phyloP scores from a whole-genome alignment of 169 alveolate species.

The Plasmodium gaboni region DNA sequence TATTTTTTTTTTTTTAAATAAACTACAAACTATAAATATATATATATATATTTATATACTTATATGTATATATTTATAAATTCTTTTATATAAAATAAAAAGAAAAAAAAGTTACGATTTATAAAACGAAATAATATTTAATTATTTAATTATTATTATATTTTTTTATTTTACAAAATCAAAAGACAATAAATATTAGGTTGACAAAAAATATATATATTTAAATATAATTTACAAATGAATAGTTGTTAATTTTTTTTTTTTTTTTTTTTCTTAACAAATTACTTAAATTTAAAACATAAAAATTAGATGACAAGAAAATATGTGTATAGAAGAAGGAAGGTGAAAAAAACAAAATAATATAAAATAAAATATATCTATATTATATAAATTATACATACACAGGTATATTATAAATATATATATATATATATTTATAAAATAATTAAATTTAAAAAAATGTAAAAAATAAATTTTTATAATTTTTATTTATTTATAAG shows the following conservation, averaged over 20 bases:
- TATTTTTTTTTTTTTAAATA: no score
- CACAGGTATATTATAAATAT: no score
- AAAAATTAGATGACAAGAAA: slow-evolving; percentile 1
- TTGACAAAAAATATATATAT: neutral
- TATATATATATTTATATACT: slow-evolving; percentile 1
- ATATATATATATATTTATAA: no score
- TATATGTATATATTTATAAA: slow-evolving; percentile 16
- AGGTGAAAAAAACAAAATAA: no score
- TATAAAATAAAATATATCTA: no score
- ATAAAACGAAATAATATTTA: slow-evolving; percentile 22
- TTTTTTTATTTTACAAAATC: slow-evolving; percentile 15
- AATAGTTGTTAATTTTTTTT: neutral
- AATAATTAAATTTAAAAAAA: no score
- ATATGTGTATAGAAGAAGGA: no score
- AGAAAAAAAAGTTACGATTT: no score
- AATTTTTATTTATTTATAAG: no score
- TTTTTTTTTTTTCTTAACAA: slow-evolving; percentile 7
- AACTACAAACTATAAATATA: neutral
- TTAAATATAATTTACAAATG: neutral
- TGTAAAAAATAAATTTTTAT: no score
- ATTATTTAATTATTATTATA: neutral
- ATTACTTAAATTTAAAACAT: slow-evolving; percentile 25
- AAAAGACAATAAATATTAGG: slow-evolving; percentile 31
- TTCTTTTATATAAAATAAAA: no score
- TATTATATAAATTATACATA: no score